Base-by-base conservation (phyloP, 2,329 filamentous ascomycete genomes). In the Rhinocladiella mackenziei region DNA sequence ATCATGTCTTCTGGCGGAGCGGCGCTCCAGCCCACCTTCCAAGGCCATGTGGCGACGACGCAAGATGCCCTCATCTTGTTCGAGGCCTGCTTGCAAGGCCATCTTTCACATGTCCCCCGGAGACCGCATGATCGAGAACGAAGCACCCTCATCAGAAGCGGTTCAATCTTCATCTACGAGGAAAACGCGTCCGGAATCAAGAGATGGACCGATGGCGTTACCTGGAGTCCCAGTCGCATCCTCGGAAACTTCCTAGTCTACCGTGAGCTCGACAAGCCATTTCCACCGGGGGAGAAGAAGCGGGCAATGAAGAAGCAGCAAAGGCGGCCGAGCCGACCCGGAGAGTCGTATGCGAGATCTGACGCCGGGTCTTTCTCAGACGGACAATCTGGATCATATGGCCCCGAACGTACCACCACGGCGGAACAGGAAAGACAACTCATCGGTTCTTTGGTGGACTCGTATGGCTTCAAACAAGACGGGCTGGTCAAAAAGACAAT, bases 401-500 rank as follows among this genome's bases (percentile, higher is more conserved):
- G 58, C 6, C 66, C 67, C 17, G 61, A 69, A 34, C 54, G 64
- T 29, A 32, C 25, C n/a, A 61, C 65, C 22, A 65, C 70, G 48
- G 64, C 67, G 4, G 70, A 73, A 45, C 58, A 69, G 18, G 67
- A 83, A 57, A 72, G 80, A 23, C 73, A 76, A 18, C 68, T 89
- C 40, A 81, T 92, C 32, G 89, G 89, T 4, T 94, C 88, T 1
- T 72, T 95, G 9, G 78, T 91, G n/a, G 89, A 94, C 65, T 89
- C 84, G 1, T 95, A 95, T 58, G 80, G 81, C 22, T 95, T 95
- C 74, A 92, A 92, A 59, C 73, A 80, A 10, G 77, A 80, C 1
- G 89, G 89, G 0, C 68, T 96, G 29, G 78, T 95, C 51, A 96
- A 96, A 74, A 95, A 95, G 72, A 95, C 89, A 0, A 89, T 95